Percentiles rank a stretch among this genome's conserved stretches.
These are phyloP conservation scores for Chenopodium album DNA, from an alignment of 148 eudicot species.

Conservation along the genomic window DNA sequence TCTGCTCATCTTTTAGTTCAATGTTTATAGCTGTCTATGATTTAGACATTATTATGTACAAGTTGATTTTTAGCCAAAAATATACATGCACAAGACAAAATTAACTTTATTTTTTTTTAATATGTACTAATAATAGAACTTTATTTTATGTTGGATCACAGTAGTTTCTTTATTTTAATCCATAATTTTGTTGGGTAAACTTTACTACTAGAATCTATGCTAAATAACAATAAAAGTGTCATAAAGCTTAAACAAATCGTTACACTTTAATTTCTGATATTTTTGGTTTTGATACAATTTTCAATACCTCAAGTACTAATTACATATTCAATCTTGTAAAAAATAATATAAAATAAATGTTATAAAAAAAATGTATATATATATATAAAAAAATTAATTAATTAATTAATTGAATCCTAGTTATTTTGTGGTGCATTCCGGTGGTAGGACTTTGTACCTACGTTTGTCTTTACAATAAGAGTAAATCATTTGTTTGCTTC, in stretches of 20 bases:
- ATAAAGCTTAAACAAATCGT: not conserved
- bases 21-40: slow-evolving; percentile 26
- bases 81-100: slow-evolving; percentile 1
- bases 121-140: too few relatives aligned
- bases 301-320: not conserved
- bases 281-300: slow-evolving; percentile 12
- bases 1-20: slow-evolving; percentile 3
- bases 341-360: not conserved
- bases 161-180: not conserved
- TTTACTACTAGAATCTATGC: not conserved
- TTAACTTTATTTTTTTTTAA: not conserved
- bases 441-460: slow-evolving; percentile 71
- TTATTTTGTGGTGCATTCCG: slow-evolving; percentile 61
- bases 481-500: slow-evolving; percentile 67
- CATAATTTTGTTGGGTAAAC: not conserved
- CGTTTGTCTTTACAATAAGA: slow-evolving; percentile 78
- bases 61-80: not conserved
- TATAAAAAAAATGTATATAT: not conserved
- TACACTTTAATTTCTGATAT: slow-evolving; percentile 2
- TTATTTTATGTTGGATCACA: slow-evolving; percentile 11
- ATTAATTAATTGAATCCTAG: not conserved
- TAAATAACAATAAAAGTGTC: not conserved
- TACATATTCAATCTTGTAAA: slow-evolving; percentile 2
- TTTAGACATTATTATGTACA: slow-evolving; percentile 5
- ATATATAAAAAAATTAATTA: not conserved